These are phyloP conservation scores for Scheffersomyces lignicola DNA, from an alignment of 1,139 yeast species.

Conservation along the genomic window DNA sequence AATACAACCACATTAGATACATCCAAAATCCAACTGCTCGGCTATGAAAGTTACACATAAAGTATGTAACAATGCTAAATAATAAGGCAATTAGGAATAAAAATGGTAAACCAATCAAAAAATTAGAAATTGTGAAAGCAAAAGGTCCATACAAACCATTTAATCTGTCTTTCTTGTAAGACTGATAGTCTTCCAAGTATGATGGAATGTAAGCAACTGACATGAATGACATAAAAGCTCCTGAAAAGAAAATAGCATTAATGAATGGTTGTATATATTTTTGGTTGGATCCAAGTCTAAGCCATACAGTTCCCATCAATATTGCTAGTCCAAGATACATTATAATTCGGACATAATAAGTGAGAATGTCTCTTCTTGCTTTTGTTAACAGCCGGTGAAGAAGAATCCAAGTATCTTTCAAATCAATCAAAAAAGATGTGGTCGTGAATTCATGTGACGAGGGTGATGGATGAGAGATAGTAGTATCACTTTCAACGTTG, in stretches of 20 bases:
- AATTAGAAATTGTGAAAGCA: slow-evolving; percentile 33
- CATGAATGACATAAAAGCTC: slow-evolving; percentile 46
- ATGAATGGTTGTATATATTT: slow-evolving; percentile 35
- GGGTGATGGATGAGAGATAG: no score
- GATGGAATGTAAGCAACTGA: slow-evolving; percentile 45
- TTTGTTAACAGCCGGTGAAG: slow-evolving; percentile 26
- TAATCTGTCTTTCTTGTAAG: slow-evolving; percentile 29
- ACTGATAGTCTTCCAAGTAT: slow-evolving; percentile 32
- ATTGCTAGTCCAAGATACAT: slow-evolving; percentile 42
- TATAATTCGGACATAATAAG: slow-evolving; percentile 34
- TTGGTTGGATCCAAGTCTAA: slow-evolving; percentile 29
- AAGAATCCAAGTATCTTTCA: slow-evolving; percentile 15
- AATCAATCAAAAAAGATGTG: slow-evolving; percentile 4
- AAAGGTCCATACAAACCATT: slow-evolving; percentile 41
- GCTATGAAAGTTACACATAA: slow-evolving; percentile 30
- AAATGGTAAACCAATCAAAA: slow-evolving; percentile 38
- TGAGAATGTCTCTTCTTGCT: slow-evolving; percentile 33
- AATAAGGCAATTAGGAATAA: slow-evolving; percentile 31
- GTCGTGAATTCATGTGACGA: slow-evolving; percentile 3
- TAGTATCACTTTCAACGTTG: no score
- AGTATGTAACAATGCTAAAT: slow-evolving; percentile 34
- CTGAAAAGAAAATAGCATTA: slow-evolving; percentile 42
- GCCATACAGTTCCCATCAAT: slow-evolving; percentile 45
- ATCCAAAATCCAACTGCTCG: slow-evolving; percentile 30
- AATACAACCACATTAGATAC: slow-evolving; percentile 37